phyloP scores from a whole-genome alignment of 2,329 filamentous ascomycete species.

The Scedosporium boydii region DNA sequence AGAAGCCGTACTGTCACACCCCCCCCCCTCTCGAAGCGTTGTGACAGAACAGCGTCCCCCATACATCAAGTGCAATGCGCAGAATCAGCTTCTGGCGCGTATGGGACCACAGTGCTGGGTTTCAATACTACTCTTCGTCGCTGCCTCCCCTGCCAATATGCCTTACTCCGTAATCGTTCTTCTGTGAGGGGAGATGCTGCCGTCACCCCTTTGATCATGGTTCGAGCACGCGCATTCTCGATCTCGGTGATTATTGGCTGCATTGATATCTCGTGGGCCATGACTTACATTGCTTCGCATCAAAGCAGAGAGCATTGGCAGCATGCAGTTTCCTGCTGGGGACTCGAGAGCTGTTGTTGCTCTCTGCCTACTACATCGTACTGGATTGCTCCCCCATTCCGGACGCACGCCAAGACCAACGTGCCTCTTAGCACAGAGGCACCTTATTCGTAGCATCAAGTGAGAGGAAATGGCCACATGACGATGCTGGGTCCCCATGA shows the following conservation, averaged over 20 bases:
- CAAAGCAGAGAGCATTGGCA: not conserved
- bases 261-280: not conserved
- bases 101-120: not conserved
- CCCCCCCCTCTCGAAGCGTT: not conserved
- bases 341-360: not conserved
- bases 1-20: not conserved
- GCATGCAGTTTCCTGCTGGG: not conserved
- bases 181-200: not conserved
- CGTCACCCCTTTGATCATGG: not conserved
- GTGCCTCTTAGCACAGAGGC: not conserved
- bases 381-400: not conserved
- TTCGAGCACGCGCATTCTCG: not conserved
- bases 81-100: not conserved
- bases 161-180: not conserved
- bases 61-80: not conserved
- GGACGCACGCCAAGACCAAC: slow-evolving; percentile 3
- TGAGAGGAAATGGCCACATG: slow-evolving; percentile 3
- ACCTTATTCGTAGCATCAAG: not conserved
- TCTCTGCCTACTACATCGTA: not conserved
- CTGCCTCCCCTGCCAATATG: not conserved
- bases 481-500: not conserved
- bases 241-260: not conserved
- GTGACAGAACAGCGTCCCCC: not conserved
- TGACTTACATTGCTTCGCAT: slow-evolving; percentile 1
- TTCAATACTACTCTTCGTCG: not conserved